Conservation (phyloP, 169 alveolate genomes). For the Cystoisospora suis region DNA sequence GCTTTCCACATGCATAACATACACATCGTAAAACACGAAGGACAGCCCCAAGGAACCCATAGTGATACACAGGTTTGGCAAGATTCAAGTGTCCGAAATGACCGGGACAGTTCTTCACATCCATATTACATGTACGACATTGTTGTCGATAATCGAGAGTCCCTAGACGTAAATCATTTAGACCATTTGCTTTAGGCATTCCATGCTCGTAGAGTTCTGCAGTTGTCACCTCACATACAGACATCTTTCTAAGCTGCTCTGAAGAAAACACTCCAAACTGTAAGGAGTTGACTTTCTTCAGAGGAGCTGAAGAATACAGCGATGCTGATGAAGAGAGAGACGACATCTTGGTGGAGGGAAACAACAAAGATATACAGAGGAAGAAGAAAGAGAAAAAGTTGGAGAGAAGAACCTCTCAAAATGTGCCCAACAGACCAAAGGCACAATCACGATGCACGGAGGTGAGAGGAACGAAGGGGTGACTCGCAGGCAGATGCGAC, state of each 20-base stretch:
- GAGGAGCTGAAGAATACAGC: conserved; percentile 53
- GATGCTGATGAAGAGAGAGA: conserved; percentile 45
- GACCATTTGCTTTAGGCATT: conserved; percentile 83
- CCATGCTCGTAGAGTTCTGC: conserved; percentile 91
- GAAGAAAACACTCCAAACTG: conserved; percentile 58
- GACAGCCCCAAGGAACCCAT: conserved; percentile 90
- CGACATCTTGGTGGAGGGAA: conserved; percentile 29
- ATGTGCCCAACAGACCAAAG: too few relatives aligned
- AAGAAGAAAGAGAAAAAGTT: neutral
- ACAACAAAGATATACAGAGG: neutral
- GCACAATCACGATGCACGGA: too few relatives aligned
- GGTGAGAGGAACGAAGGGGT: too few relatives aligned
- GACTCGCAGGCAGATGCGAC: too few relatives aligned
- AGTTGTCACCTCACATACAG: conserved; percentile 89
- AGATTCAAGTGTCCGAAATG: conserved; percentile 98
- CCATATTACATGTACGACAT: conserved; percentile 95
- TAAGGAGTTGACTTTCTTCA: conserved; percentile 44
- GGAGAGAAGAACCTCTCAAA: neutral
- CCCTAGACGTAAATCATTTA: conserved; percentile 97
- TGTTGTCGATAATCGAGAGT: conserved; percentile 91
- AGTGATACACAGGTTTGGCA: conserved; percentile 92
- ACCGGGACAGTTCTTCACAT: conserved; percentile 97
- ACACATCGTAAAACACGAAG: conserved; percentile 94
- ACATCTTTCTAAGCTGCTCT: conserved; percentile 64
- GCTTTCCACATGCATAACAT: conserved; percentile 94